Evolutionary conservation across 2,329 filamentous ascomycete species (phyloP).

Genomic region (Colletotrichum somersetense): DNA sequence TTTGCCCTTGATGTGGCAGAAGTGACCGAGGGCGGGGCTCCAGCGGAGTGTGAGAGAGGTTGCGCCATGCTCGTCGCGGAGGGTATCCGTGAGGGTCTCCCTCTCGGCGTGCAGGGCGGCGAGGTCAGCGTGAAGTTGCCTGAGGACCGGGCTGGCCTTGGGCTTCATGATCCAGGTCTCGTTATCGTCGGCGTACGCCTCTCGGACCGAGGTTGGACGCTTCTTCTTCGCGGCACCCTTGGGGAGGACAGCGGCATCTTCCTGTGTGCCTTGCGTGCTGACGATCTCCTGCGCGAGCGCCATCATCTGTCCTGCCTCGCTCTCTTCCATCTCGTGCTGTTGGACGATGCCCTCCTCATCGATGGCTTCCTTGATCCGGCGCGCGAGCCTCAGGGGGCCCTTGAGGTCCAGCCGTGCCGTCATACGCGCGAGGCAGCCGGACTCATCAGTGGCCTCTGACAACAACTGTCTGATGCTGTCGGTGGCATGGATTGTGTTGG

Average conservation of each 20-base stretch:
- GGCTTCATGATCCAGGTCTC: constrained; percentile 76
- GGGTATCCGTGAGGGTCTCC: constrained; percentile 65
- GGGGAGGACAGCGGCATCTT: constrained; percentile 66
- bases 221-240: constrained; percentile 62
- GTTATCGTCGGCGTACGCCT: constrained; percentile 71
- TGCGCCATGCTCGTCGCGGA: constrained; percentile 73
- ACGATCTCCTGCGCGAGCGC: constrained; percentile 80
- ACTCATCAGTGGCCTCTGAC: constrained; percentile 43
- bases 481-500: constrained; percentile 83
- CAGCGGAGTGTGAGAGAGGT: constrained; percentile 83
- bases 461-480: constrained; percentile 71
- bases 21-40: constrained; percentile 88
- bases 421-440: constrained; percentile 59
- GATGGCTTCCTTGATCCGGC: constrained; percentile 80
- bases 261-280: constrained; percentile 72
- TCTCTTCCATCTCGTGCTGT: constrained; percentile 82
- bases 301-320: constrained; percentile 77
- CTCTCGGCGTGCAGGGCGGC: constrained; percentile 72
- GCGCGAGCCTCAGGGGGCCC: constrained; percentile 76
- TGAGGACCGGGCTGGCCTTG: constrained; percentile 74
- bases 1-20: constrained; percentile 90
- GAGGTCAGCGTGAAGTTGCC: constrained; percentile 76
- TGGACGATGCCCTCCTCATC: constrained; percentile 92
- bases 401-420: constrained; percentile 73
- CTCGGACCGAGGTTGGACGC: constrained; percentile 61